Base-by-base conservation (phyloP, 768 basidiomycete genomes). In the Termitomyces sp. region DNA sequence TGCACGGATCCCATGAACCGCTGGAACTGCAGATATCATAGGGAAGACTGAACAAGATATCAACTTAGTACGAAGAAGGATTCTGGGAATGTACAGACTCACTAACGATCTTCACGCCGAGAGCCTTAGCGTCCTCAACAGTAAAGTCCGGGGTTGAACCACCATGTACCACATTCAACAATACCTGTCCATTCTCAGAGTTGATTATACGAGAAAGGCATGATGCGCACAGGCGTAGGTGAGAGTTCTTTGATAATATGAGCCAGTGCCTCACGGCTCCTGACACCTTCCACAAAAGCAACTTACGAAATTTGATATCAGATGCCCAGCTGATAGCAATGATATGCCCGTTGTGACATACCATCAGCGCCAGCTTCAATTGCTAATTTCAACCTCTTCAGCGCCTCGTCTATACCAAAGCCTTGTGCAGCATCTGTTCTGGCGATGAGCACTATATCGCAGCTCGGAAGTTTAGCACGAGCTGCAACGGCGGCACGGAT, bases 211-310 rank as follows among this genome's bases (percentile, higher is more conserved):
- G 33, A 43, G 11, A 37, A 33, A 35, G 23, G 14, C 3, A 7
- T 31, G 3, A 26, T 12, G 57, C 65, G 23, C 19, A 70, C 70
- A 1, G 79, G 79, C 56, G 74, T 77, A 3, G 80, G 79, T 14
- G 75, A 62, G 31, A 70, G 49, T 54, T 68, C 66, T 35, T 62
- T 50, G 44, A 82, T 74, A 3, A 78, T 75, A 17, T 63, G 57
- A 54, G 67, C 70, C 23, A 81, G 67, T 28, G 76, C 71, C 56
- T 80, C 78, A 53, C 73, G 73, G 28, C 68, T 78, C 63, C 70
- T 70, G 19, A 80, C 76, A 41, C 80, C 79, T 65, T 81, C 80
- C 35, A 81, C 72, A 70, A 81, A 82, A 46, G 75, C 77, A n/a
- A 81, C 77, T 62, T 73, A 17, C 68, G 72, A 23, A 52, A 48